Evolutionary conservation across 176 grass and related monocot genomes (phyloP).

Genomic region (Elymus sibiricus): DNA sequence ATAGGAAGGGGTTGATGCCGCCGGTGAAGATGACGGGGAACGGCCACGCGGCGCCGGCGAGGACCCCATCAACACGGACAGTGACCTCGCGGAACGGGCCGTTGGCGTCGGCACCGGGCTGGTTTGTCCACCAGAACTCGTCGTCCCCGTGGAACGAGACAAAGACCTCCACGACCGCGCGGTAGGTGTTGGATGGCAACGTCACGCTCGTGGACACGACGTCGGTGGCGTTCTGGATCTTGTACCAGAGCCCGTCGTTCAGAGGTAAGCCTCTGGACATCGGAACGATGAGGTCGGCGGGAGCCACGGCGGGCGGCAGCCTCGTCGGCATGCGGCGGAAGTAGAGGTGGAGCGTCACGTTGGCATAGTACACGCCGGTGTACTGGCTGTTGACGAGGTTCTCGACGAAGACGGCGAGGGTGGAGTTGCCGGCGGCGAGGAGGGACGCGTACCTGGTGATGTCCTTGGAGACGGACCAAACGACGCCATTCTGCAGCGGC

Average conservation of each 20-base stretch:
- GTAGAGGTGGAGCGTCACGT: slow-evolving; percentile 52
- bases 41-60: slow-evolving; percentile 39
- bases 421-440: slow-evolving; percentile 44
- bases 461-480: slow-evolving; percentile 51
- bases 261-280: not conserved
- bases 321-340: slow-evolving; percentile 9
- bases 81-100: slow-evolving; percentile 67
- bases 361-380: slow-evolving; percentile 59
- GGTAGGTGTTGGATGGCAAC: not conserved
- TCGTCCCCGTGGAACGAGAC: not conserved
- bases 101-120: slow-evolving; percentile 15
- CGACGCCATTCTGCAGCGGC: slow-evolving; percentile 30
- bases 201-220: not conserved
- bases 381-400: slow-evolving; percentile 44
- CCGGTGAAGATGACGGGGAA: not conserved
- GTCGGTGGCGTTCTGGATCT: not conserved
- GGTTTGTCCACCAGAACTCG: slow-evolving; percentile 15
- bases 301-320: not conserved
- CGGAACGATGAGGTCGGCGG: not conserved
- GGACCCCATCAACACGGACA: slow-evolving; percentile 35
- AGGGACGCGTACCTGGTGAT: slow-evolving; percentile 48
- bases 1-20: not conserved
- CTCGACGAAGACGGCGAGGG: slow-evolving; percentile 56
- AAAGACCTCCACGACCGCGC: not conserved
- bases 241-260: not conserved